Evolutionary conservation across 2,329 filamentous ascomycete genomes (phyloP).

Genomic region (Trichoderma sp.): DNA sequence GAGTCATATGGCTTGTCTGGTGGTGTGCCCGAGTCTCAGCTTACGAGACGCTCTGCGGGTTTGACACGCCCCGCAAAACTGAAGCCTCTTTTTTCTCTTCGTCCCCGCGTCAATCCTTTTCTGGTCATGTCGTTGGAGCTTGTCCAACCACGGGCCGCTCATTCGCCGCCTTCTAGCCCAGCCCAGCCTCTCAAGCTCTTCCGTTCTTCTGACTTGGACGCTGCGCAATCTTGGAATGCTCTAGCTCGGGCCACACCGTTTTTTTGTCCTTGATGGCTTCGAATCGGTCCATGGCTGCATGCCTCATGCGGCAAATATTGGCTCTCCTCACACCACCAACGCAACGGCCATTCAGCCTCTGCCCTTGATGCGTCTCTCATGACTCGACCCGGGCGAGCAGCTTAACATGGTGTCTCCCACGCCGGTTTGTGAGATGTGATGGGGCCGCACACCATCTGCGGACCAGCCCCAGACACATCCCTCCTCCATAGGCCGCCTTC

Average conservation of each 20-base stretch:
- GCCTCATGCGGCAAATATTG: constrained; percentile 4
- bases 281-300: not conserved
- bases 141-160: constrained; percentile 11
- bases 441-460: constrained; percentile 6
- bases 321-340: constrained; percentile 5
- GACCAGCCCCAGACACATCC: constrained; percentile 4
- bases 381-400: constrained; percentile 8
- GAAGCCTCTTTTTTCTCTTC: not conserved
- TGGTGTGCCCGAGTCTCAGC: constrained; percentile 21
- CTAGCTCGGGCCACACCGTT: not conserved
- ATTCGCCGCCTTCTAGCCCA: constrained; percentile 16
- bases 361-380: not conserved
- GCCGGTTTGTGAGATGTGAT: constrained; percentile 13
- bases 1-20: constrained; percentile 4
- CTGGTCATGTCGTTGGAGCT: not conserved
- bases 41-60: constrained; percentile 1
- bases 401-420: not conserved
- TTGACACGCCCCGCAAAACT: not conserved
- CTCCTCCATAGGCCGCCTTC: constrained; percentile 28
- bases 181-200: not conserved
- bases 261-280: not conserved
- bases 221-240: constrained; percentile 2
- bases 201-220: not conserved
- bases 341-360: not conserved
- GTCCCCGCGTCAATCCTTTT: constrained; percentile 1